Base-by-base conservation (phyloP, 352 stramenopile species). In the Ophiocytium majus region DNA sequence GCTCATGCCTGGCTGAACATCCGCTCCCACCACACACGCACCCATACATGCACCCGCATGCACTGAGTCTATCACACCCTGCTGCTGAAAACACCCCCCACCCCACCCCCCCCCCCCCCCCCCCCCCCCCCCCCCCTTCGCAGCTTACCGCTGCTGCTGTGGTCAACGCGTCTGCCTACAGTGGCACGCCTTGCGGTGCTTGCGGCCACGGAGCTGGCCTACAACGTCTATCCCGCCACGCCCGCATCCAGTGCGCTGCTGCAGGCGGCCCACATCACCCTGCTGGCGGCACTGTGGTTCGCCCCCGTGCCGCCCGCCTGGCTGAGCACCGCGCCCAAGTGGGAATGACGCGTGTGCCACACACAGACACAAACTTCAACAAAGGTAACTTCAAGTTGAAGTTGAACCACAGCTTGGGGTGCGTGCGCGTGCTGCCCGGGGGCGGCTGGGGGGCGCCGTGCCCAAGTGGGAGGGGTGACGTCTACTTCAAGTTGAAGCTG, bases 191-290 rank as follows among this genome's bases (percentile, higher is more conserved):
- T 90, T 33, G 49, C 75, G 17, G 28, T 90, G 17, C 91, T 97
- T 81, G 93, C 93, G 82, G 90, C 93, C 87, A 94, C 97, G 82
- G 93, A 95, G 82, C 90, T 90, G 75, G 94, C 94, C 76, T 99
- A 98, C 89, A 98, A 98, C 91, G 93, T 96, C 63, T 99, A 95
- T 91, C 97, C 96, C 33, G 93, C 96, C 50, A 98, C 96, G 1
- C 84, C 92, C 0, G 88, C 90, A 78, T 98, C 94, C 80, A 98
- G 95, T 49, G 86, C 93, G 10, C 90, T 97, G 83, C 90, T 99
- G 49, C 96, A 99, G 89, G 83, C 82, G 76, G 37, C 78, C 19
- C 83, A 87, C 50, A 0, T 87, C 19, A 0, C 71, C 23, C 71
- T 87, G 5, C 37, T 87, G 36, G 64, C 80, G n/a, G 66, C 36